phyloP scores from a whole-genome alignment of 305 asterid species.

The Fraxinus greggii region DNA sequence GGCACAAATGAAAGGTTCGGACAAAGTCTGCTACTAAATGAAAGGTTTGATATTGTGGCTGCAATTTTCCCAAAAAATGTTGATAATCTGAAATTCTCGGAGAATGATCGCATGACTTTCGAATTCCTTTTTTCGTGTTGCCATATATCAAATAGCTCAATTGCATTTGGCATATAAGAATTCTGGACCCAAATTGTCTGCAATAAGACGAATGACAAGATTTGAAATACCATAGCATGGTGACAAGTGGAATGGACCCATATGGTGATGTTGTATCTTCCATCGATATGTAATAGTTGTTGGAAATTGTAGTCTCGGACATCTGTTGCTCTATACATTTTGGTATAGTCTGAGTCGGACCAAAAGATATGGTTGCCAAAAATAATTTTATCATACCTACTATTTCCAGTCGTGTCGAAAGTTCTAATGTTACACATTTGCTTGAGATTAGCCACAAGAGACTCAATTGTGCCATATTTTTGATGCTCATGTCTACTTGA shows the following conservation, averaged over 20 bases:
- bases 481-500: not conserved
- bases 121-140: not conserved
- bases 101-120: not conserved
- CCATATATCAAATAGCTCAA: not conserved
- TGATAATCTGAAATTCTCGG: not conserved
- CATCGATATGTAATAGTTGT: not conserved
- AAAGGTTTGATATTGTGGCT: no score
- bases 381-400: not conserved
- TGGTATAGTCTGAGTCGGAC: not conserved
- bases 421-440: not conserved
- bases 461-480: not conserved
- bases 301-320: not conserved
- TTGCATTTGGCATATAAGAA: not conserved
- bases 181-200: not conserved
- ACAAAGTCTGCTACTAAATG: no score
- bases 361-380: not conserved
- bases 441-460: not conserved
- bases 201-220: not conserved
- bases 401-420: not conserved
- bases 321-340: not conserved
- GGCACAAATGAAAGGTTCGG: no score
- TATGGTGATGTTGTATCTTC: not conserved
- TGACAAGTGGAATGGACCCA: not conserved
- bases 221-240: not conserved
- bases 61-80: no score